These are phyloP conservation scores for Fusarium nodosum DNA, from an alignment of 2,329 filamentous ascomycete genomes.

Conservation along the genomic window DNA sequence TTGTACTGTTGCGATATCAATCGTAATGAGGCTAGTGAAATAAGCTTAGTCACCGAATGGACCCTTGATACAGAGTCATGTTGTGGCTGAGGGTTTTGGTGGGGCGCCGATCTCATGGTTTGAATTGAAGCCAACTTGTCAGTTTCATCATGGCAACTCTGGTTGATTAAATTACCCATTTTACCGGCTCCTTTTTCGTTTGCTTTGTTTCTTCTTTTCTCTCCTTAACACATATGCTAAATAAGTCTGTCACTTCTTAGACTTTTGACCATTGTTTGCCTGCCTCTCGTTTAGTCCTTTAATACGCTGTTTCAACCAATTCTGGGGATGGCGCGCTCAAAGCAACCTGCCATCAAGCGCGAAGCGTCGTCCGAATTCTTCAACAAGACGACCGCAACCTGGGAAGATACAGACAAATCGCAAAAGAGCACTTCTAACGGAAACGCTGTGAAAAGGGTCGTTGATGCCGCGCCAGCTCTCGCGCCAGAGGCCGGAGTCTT, in stretches of 20 bases:
- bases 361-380: conserved; percentile 76
- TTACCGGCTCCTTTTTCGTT: conserved; percentile 29
- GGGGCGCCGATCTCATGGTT: conserved; percentile 39
- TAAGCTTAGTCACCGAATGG: conserved; percentile 9
- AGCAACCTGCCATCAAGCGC: conserved; percentile 76
- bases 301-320: neutral
- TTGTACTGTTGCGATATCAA: neutral
- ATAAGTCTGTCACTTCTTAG: neutral
- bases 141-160: conserved; percentile 49
- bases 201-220: conserved; percentile 23
- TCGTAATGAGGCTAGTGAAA: conserved; percentile 12
- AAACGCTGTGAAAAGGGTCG: conserved; percentile 47
- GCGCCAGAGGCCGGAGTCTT: conserved; percentile 72
- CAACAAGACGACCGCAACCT: conserved; percentile 60
- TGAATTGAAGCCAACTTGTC: conserved; percentile 49
- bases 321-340: conserved; percentile 75
- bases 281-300: neutral
- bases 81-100: conserved; percentile 33
- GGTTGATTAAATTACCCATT: conserved; percentile 31
- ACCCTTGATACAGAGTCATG: conserved; percentile 27
- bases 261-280: neutral
- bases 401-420: conserved; percentile 53
- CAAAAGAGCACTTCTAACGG: conserved; percentile 44
- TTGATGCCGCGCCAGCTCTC: conserved; percentile 47
- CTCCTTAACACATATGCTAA: conserved; percentile 18